phyloP scores from a whole-genome alignment of 2,329 filamentous ascomycete species.

The Arthrinium phaeospermum region DNA sequence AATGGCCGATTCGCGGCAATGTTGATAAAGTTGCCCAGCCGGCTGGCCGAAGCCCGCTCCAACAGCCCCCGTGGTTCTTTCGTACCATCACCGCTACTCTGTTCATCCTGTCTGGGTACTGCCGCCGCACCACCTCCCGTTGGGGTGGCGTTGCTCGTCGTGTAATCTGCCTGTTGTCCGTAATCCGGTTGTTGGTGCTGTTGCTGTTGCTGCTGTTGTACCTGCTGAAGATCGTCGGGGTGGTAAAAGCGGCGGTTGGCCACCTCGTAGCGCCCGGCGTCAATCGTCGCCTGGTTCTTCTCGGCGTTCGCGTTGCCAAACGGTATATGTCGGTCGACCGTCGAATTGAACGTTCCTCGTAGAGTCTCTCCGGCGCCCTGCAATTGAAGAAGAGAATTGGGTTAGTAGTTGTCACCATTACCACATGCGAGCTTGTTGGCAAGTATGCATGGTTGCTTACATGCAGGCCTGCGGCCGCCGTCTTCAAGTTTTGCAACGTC shows the following conservation, averaged over 20 bases:
- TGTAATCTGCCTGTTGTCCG: neutral
- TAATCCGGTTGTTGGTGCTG: neutral
- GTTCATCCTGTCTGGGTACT: neutral
- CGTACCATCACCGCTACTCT: neutral
- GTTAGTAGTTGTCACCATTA: conserved; percentile 23
- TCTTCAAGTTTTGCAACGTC: conserved; percentile 21
- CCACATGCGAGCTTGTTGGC: conserved; percentile 23
- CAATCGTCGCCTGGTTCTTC: conserved; percentile 25
- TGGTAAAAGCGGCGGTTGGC: conserved; percentile 25
- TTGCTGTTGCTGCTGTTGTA: neutral
- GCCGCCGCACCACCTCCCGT: neutral
- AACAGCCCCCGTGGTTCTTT: neutral
- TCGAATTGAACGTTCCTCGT: conserved; percentile 32
- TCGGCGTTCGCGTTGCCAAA: conserved; percentile 20
- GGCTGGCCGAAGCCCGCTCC: neutral
- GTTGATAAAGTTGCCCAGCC: conserved; percentile 16
- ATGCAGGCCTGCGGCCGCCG: conserved; percentile 22
- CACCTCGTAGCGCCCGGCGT: conserved; percentile 26
- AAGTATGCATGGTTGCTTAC: conserved; percentile 22
- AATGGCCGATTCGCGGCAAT: conserved; percentile 8
- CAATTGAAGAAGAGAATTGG: conserved; percentile 11
- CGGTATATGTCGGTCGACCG: conserved; percentile 29
- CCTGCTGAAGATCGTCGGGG: conserved; percentile 25
- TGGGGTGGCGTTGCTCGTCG: neutral
- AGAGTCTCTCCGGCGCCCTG: conserved; percentile 34